phyloP scores from a whole-genome alignment of 176 grass and related monocot genomes.

The Eleusine indica region DNA sequence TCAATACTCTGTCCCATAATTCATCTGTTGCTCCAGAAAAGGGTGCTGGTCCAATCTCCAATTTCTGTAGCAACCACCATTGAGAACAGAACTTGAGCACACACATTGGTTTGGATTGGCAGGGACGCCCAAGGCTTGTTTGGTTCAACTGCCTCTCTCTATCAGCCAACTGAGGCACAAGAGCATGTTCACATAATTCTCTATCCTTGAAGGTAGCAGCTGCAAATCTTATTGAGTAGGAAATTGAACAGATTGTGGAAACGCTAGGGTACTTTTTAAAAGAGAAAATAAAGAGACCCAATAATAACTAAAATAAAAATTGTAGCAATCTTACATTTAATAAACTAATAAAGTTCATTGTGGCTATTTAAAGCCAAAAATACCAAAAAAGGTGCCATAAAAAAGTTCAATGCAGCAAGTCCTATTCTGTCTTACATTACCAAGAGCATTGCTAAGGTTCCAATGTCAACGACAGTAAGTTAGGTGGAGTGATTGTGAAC shows the following conservation, averaged over 20 bases:
- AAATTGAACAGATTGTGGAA: neutral
- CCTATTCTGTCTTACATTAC: conserved; percentile 1
- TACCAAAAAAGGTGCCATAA: conserved; percentile 9
- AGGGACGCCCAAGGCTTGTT: too few species aligned
- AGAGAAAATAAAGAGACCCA: neutral
- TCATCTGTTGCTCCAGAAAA: too few species aligned
- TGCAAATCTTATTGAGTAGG: conserved; percentile 4
- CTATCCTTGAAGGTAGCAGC: conserved; percentile 13
- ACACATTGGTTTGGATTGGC: too few species aligned
- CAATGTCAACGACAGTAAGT: conserved; percentile 3
- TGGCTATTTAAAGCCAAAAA: neutral
- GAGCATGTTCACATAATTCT: conserved; percentile 14
- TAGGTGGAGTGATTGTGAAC: conserved; percentile 27
- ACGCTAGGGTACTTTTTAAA: conserved; percentile 8
- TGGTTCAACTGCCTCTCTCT: neutral
- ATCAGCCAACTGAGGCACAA: neutral
- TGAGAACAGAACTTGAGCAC: too few species aligned
- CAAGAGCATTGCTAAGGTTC: neutral
- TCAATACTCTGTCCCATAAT: too few species aligned
- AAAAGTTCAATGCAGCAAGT: neutral
- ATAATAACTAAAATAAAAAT: neutral
- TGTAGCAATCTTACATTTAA: neutral
- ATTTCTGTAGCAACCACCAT: too few species aligned
- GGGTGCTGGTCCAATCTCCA: too few species aligned
- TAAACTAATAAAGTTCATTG: neutral